These are phyloP conservation scores for Hemileccinum rubropunctum DNA, from an alignment of 768 basidiomycete species.

Conservation along the genomic window DNA sequence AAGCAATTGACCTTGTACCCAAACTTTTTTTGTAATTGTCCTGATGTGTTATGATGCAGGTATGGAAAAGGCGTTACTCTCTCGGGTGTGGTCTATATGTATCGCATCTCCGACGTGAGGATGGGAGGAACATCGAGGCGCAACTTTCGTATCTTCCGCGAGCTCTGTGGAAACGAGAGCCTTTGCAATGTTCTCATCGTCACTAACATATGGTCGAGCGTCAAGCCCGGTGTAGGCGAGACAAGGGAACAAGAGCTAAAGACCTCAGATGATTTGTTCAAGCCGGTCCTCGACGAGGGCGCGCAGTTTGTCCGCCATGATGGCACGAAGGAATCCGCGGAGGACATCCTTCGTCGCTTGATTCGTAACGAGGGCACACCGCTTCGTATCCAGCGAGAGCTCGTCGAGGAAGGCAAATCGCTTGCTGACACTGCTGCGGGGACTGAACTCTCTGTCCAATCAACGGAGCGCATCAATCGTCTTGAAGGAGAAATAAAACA, in stretches of 20 bases:
- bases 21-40: too few relatives aligned
- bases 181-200: not conserved
- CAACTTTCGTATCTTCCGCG: not conserved
- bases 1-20: not conserved
- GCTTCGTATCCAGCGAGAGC: not conserved
- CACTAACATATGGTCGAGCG: not conserved
- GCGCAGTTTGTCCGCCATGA: not conserved
- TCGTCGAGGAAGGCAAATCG: too few relatives aligned
- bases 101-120: not conserved
- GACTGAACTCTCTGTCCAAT: not conserved
- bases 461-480: not conserved
- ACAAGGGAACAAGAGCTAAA: not conserved
- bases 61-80: not conserved
- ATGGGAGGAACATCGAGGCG: not conserved
- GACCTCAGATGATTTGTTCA: not conserved
- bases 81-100: not conserved
- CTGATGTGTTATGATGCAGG: not conserved
- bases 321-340: not conserved
- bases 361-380: not conserved
- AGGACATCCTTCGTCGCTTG: not conserved
- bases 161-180: not conserved
- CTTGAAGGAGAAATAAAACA: conserved; percentile 1
- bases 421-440: too few relatives aligned
- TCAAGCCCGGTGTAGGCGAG: not conserved
- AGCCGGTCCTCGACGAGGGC: not conserved